These are phyloP conservation scores for Suillus weaverae DNA, from an alignment of 768 basidiomycete genomes.

Conservation along the genomic window DNA sequence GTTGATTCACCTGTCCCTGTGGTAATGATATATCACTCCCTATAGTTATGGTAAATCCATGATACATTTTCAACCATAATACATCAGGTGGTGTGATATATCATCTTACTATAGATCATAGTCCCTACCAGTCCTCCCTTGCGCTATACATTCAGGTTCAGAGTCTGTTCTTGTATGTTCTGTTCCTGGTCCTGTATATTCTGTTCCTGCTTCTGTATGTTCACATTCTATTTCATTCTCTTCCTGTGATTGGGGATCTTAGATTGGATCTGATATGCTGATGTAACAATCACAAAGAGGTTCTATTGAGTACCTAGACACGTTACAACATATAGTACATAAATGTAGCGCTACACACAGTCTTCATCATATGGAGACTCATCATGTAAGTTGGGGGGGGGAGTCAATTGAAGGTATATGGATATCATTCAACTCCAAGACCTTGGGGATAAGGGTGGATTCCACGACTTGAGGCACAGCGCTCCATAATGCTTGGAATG, in stretches of 20 bases:
- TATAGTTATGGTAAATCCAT: neutral
- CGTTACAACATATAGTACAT: neutral
- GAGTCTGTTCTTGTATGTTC: neutral
- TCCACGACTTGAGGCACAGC: neutral
- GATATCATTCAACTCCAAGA: neutral
- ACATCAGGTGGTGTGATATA: neutral
- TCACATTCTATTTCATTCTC: neutral
- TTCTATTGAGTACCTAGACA: neutral
- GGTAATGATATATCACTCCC: neutral
- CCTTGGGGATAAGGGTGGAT: neutral
- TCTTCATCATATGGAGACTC: neutral
- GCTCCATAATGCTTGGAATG: neutral
- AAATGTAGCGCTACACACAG: neutral
- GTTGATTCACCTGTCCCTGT: slow-evolving; percentile 2
- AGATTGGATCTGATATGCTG: neutral
- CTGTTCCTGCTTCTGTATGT: neutral
- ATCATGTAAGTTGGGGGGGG: neutral
- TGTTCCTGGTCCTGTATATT: too few relatives aligned
- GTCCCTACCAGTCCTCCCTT: neutral
- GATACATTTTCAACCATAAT: neutral
- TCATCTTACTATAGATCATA: neutral
- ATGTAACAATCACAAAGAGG: neutral
- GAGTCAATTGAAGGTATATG: neutral
- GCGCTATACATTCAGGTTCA: neutral
- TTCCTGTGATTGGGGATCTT: neutral